These are phyloP conservation scores for Zychaea mexicana DNA, from an alignment of 371 early-diverging fungal genomes.

Conservation along the genomic window DNA sequence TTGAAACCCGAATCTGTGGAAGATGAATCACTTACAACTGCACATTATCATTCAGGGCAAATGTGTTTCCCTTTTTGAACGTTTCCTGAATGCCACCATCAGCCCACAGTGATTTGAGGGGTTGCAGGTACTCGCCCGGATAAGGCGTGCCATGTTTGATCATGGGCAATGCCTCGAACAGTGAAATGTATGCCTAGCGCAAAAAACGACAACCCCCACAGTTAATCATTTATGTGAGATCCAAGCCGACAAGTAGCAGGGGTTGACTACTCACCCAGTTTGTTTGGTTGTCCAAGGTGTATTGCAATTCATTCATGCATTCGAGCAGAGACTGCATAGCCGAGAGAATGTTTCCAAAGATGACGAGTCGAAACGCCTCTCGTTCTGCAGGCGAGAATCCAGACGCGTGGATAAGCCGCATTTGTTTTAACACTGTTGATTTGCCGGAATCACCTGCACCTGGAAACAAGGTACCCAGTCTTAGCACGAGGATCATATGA, in stretches of 20 bases:
- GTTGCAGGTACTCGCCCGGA: constrained; percentile 71
- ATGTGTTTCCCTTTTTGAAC: constrained; percentile 67
- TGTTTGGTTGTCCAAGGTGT: constrained; percentile 59
- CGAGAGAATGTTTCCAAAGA: constrained; percentile 84
- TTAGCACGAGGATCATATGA: constrained; percentile 5
- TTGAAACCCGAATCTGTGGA: neutral
- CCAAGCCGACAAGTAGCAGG: too few species aligned
- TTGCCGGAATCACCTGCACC: constrained; percentile 98
- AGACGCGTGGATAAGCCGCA: constrained; percentile 92
- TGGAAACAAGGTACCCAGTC: constrained; percentile 27
- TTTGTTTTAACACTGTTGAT: constrained; percentile 95
- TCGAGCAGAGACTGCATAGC: constrained; percentile 88
- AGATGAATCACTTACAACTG: constrained; percentile 60
- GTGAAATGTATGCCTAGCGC: constrained; percentile 27
- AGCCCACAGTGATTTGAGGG: constrained; percentile 74
- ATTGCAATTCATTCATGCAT: constrained; percentile 75
- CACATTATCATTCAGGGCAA: constrained; percentile 84
- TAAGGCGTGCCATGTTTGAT: constrained; percentile 60
- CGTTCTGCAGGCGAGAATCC: constrained; percentile 86
- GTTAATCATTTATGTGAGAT: neutral
- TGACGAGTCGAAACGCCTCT: constrained; percentile 82
- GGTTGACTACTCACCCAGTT: constrained; percentile 61
- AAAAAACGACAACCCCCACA: too few species aligned
- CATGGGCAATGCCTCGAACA: constrained; percentile 38
- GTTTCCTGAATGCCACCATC: constrained; percentile 74